Evolutionary conservation across 1,139 yeast genomes (phyloP).

Genomic region (Insectozyma bohioensis): DNA sequence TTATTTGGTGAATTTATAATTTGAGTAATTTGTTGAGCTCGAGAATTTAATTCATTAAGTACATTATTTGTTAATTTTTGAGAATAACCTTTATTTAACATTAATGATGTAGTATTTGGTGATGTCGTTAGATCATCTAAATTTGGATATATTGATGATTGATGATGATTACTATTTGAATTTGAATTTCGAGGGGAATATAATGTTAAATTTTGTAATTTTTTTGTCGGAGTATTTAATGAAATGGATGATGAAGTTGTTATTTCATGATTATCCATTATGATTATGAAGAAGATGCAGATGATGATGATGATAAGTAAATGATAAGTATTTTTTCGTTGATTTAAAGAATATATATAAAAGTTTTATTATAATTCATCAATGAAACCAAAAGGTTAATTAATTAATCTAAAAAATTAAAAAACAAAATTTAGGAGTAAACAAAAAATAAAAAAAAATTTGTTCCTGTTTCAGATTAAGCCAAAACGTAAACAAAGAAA

Average conservation of each 20-base stretch:
- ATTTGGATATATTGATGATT: conserved; percentile 17
- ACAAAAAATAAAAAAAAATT: too few relatives aligned
- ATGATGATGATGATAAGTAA: too few relatives aligned
- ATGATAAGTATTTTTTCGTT: too few relatives aligned
- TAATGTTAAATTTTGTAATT: conserved; percentile 33
- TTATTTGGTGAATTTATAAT: conserved; percentile 14
- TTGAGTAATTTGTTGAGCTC: conserved; percentile 33
- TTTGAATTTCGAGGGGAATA: conserved; percentile 26
- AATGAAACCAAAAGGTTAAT: too few relatives aligned
- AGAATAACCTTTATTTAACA: conserved; percentile 44
- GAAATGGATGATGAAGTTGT: conserved; percentile 9
- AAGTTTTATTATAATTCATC: too few relatives aligned
- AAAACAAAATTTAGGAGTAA: too few relatives aligned
- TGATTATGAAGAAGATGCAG: too few relatives aligned
- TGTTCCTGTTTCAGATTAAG: too few relatives aligned
- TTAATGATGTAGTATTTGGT: conserved; percentile 18
- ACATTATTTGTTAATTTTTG: conserved; percentile 42
- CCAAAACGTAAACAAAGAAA: too few relatives aligned
- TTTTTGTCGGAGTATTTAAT: conserved; percentile 43
- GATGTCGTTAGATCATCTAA: conserved; percentile 14
- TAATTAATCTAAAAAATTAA: too few relatives aligned
- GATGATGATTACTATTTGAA: conserved; percentile 1
- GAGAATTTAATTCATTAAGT: conserved; percentile 36
- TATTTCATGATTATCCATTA: too few relatives aligned
- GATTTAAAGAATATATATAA: too few relatives aligned